A percentile compares a stretch with the other conserved stretches of the same genome.
Conservation (phyloP, 495 filamentous ascomycete genomes). For the Xylaria sp. region DNA sequence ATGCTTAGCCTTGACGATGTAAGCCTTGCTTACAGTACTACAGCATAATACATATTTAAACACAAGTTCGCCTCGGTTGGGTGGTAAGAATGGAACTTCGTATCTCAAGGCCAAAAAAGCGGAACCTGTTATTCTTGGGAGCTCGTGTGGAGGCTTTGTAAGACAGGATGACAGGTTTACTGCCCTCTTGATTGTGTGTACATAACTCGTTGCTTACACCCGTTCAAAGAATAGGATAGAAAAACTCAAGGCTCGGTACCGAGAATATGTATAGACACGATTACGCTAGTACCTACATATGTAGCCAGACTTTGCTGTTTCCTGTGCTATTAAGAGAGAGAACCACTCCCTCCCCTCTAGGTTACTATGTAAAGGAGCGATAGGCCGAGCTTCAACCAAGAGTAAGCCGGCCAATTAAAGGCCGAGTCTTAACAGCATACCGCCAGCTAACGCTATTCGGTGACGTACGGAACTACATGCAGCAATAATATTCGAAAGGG, state of each 20-base stretch:
- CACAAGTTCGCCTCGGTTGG: slow-evolving; percentile 1
- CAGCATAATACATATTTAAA: not conserved
- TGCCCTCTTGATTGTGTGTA: too few relatives aligned
- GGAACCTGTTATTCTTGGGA: slow-evolving; percentile 12
- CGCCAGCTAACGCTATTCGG: not conserved
- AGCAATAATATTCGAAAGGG: not conserved
- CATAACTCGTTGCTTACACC: not conserved
- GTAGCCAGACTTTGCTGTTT: not conserved
- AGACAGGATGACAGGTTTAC: too few relatives aligned
- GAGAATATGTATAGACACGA: not conserved
- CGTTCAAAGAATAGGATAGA: not conserved
- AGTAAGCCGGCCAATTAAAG: not conserved
- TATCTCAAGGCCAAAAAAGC: slow-evolving; percentile 1
- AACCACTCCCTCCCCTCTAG: not conserved
- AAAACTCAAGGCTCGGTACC: not conserved
- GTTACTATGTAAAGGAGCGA: not conserved
- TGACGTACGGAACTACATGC: not conserved
- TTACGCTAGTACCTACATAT: not conserved
- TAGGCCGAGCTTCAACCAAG: not conserved
- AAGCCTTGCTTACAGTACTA: slow-evolving; percentile 7
- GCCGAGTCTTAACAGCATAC: not conserved
- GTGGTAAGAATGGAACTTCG: slow-evolving; percentile 15
- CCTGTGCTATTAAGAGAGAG: not conserved
- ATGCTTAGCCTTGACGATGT: slow-evolving; percentile 6
- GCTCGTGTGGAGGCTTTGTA: not conserved